Conservation (phyloP, 148 eudicot species). For the Camellia lanceoleosa region DNA sequence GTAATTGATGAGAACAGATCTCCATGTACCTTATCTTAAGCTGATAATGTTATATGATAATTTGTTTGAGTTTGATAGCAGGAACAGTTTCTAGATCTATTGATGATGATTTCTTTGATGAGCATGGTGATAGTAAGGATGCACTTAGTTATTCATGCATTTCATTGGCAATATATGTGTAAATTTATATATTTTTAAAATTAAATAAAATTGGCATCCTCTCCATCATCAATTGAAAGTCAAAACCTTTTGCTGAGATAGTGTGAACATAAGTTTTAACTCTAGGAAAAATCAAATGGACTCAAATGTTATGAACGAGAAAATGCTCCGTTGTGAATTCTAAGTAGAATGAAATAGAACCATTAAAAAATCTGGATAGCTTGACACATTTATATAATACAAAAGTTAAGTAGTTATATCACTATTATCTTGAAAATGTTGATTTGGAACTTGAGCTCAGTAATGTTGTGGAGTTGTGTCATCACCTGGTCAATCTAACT, state of each 20-base stretch:
- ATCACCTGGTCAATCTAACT: neutral
- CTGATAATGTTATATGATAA: neutral
- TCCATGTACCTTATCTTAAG: neutral
- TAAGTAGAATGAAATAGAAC: neutral
- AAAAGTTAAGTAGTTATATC: neutral
- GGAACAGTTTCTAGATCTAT: neutral
- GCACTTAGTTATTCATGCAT: slow-evolving; percentile 11
- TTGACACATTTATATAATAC: neutral
- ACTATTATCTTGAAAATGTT: neutral
- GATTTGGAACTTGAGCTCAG: neutral
- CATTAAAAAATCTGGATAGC: neutral
- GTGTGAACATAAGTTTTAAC: neutral
- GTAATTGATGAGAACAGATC: neutral
- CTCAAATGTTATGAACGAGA: neutral
- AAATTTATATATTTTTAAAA: too few relatives aligned
- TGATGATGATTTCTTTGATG: neutral
- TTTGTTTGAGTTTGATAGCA: neutral
- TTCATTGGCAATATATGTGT: neutral
- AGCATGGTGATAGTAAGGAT: neutral
- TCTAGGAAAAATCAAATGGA: neutral
- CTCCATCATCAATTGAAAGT: neutral
- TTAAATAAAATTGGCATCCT: too few relatives aligned
- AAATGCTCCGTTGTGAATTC: neutral
- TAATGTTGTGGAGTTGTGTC: neutral
- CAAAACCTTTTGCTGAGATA: neutral